These are phyloP conservation scores for Pyrrhoderma noxium DNA, from an alignment of 1,284 basidiomycete genomes.

Conservation along the genomic window DNA sequence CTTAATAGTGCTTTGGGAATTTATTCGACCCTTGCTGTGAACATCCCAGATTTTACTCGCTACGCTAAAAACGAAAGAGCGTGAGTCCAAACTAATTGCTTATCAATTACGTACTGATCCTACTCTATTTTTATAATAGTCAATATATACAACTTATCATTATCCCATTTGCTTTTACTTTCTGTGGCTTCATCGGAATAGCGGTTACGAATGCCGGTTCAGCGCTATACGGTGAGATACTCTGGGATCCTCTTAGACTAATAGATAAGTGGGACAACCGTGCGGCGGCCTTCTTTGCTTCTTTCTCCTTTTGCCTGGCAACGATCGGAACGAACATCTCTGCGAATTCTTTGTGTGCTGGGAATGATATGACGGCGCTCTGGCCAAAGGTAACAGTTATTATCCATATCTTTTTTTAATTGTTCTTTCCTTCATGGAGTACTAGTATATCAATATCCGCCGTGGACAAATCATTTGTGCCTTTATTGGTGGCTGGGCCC, in stretches of 20 bases:
- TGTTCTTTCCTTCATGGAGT: slow-evolving; percentile 18
- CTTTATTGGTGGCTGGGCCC: slow-evolving; percentile 59
- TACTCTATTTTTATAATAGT: slow-evolving; percentile 26
- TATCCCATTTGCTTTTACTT: slow-evolving; percentile 65
- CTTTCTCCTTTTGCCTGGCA: slow-evolving; percentile 59
- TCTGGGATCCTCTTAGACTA: slow-evolving; percentile 42
- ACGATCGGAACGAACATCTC: slow-evolving; percentile 73
- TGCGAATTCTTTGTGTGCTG: slow-evolving; percentile 68
- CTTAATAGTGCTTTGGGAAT: slow-evolving; percentile 64
- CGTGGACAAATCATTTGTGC: slow-evolving; percentile 71
- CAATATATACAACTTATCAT: slow-evolving; percentile 64
- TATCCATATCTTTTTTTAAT: slow-evolving; percentile 13
- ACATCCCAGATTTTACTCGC: slow-evolving; percentile 69
- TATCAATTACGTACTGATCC: not conserved
- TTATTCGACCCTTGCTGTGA: slow-evolving; percentile 59
- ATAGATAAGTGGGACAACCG: slow-evolving; percentile 70
- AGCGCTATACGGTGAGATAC: slow-evolving; percentile 50
- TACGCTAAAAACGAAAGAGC: slow-evolving; percentile 55
- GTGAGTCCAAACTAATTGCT: slow-evolving; percentile 29
- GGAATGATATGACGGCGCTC: slow-evolving; percentile 70
- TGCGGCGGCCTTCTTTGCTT: slow-evolving; percentile 71
- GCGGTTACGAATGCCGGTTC: slow-evolving; percentile 64
- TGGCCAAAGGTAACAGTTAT: slow-evolving; percentile 35
- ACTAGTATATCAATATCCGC: slow-evolving; percentile 61
- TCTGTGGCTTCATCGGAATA: slow-evolving; percentile 48